Conservation (phyloP, 148 eudicot species). For the Persicaria tinctoria region DNA sequence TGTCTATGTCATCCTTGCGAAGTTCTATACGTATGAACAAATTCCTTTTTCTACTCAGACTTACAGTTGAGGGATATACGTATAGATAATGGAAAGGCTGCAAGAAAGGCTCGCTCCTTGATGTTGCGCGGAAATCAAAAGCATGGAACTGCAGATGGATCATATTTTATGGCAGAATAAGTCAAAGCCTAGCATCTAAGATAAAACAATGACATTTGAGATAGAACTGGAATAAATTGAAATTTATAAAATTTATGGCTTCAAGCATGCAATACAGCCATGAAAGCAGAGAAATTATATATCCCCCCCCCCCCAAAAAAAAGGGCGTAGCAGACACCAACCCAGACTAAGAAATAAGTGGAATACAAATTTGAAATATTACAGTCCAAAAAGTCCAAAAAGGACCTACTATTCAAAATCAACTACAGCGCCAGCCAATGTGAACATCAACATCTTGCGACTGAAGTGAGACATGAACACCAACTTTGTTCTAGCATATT, state of each 20-base stretch:
- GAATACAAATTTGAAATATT: neutral
- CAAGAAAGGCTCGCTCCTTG: constrained; percentile 98
- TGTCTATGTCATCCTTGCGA: constrained; percentile 87
- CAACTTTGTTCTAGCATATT: neutral
- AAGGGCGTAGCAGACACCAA: neutral
- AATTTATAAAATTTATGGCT: neutral
- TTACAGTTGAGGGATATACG: constrained; percentile 92
- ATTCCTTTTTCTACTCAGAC: constrained; percentile 91
- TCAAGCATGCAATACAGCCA: neutral
- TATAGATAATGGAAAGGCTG: constrained; percentile 96
- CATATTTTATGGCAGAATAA: constrained; percentile 8
- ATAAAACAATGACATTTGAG: neutral
- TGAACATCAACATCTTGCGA: neutral
- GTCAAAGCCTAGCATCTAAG: neutral
- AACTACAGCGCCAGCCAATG: neutral
- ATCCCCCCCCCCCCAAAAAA: no score
- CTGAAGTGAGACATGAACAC: neutral
- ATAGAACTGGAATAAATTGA: neutral
- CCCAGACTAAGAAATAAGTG: neutral
- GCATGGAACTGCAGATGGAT: constrained; percentile 76
- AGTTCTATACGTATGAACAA: constrained; percentile 91
- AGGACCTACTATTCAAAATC: neutral
- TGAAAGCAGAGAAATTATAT: neutral
- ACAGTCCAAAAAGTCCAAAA: neutral
- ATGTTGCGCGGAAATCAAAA: constrained; percentile 88